These are phyloP conservation scores for Volvox africanus DNA, from an alignment of 139 green algal genomes.

Conservation along the genomic window DNA sequence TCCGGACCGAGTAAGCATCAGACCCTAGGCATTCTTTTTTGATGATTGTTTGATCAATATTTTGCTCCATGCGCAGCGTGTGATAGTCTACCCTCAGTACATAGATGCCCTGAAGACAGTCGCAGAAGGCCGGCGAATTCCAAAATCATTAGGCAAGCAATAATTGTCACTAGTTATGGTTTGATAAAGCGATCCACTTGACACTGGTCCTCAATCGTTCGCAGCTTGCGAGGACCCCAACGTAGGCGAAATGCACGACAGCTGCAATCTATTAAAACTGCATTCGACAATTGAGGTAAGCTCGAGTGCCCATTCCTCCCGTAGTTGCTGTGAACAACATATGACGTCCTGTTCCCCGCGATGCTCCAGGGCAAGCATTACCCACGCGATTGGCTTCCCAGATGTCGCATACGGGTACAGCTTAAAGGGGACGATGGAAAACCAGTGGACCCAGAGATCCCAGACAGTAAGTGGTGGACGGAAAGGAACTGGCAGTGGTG, in stretches of 20 bases:
- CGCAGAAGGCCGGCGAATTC: slow-evolving; percentile 52
- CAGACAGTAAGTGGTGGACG: slow-evolving; percentile 53
- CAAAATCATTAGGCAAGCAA: slow-evolving; percentile 25
- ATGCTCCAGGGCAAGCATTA: slow-evolving; percentile 69
- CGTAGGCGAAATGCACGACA: slow-evolving; percentile 65
- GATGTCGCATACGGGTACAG: slow-evolving; percentile 68
- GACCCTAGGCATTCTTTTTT: not conserved
- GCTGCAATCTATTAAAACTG: slow-evolving; percentile 61
- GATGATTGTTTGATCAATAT: not conserved
- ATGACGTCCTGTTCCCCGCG: not conserved
- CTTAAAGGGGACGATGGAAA: slow-evolving; percentile 64
- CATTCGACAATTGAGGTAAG: slow-evolving; percentile 64
- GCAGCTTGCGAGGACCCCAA: slow-evolving; percentile 64
- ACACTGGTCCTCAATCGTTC: not conserved
- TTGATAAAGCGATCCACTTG: not conserved
- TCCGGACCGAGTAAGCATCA: not conserved
- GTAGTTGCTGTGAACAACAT: too few relatives aligned
- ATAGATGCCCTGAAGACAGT: slow-evolving; percentile 53
- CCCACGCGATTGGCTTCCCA: slow-evolving; percentile 66
- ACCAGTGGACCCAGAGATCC: slow-evolving; percentile 63
- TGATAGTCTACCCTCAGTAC: slow-evolving; percentile 59
- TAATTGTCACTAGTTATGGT: not conserved
- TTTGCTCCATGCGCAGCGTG: slow-evolving; percentile 28
- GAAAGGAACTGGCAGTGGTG: not conserved
- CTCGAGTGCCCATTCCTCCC: not conserved